Base-by-base conservation (phyloP, 768 basidiomycete genomes). In the Xerocomellus intermedius region DNA sequence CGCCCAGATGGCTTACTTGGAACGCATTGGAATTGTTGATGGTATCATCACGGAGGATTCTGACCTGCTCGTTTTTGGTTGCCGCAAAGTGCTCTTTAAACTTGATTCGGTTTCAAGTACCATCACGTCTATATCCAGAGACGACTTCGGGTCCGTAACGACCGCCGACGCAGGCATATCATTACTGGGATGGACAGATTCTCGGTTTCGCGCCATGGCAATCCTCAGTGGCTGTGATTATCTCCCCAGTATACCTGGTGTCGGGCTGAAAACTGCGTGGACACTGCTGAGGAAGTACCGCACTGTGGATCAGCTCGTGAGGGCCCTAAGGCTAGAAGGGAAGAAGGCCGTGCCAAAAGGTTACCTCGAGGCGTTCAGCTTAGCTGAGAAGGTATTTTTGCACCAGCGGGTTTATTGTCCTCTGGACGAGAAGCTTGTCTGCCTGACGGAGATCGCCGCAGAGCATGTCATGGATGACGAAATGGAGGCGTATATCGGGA, bases 21-120 rank as follows among this genome's bases (percentile, higher is more conserved):
- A 98, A 67, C 83, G 82, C 46, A 70, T 77, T 41, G 92, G 92
- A 17, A 64, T 90, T 33, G 91, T 94, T 38, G 88, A 95, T 68
- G 97, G 86, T 3, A 87, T 99, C 69, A 82, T 99, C 61, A 98
- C 97, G 2, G 97, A 99, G 73, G 97, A 98, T 73, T 98, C 95
- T 0, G 97, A 99, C 71, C 79, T 99, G 28, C 86, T 98, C 55
- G 95, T 99, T 45, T 98, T 97, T 66, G 97, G 96, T n/a, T 96
- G 94, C 73, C 81, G 81, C 61, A 86, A 82, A 50, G 94, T 97
- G 12, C 81, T 97, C n/a, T 93, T 91, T 80, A 98, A 98, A 72
- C 79, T 98, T 28, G 95, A 98, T 71, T 65, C 77, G 2, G 77
- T 80, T 52, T 79, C 82, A 33, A 78, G 73, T 51, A 85, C 84